Conservation (phyloP, 176 grass and related monocot species). For the Luzula sylvatica region DNA sequence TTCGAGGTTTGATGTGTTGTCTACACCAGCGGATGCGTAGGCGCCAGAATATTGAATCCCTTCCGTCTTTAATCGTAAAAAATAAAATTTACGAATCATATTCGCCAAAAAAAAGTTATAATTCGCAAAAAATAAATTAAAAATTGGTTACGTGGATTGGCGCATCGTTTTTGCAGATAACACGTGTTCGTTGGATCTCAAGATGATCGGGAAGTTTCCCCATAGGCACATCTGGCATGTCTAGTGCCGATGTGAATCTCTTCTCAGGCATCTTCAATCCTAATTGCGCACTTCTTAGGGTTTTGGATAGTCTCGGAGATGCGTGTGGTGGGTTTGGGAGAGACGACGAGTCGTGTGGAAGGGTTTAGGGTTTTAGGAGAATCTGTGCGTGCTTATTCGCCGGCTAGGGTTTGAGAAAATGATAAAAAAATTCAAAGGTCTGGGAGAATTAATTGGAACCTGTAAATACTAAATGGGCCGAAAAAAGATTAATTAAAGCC, state of each 20-base stretch:
- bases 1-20: constrained; percentile 40
- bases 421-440: too few species aligned
- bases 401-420: too few species aligned
- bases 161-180: constrained; percentile 59
- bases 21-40: constrained; percentile 54
- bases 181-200: constrained; percentile 62
- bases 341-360: too few species aligned
- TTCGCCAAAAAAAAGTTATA: not conserved
- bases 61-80: constrained; percentile 47
- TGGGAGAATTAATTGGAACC: too few species aligned
- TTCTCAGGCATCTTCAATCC: constrained; percentile 38
- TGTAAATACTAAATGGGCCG: too few species aligned
- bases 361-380: too few species aligned
- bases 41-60: constrained; percentile 58
- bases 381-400: too few species aligned
- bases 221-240: constrained; percentile 28
- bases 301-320: too few species aligned
- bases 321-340: too few species aligned
- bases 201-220: constrained; percentile 68
- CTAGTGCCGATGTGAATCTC: constrained; percentile 16
- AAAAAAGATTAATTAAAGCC: too few species aligned
- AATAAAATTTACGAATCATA: constrained; percentile 2
- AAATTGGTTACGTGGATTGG: constrained; percentile 43
- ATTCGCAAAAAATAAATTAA: not conserved
- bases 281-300: not conserved